Base-by-base conservation (phyloP, 331 rosid species). In the Rosa hybrid region DNA sequence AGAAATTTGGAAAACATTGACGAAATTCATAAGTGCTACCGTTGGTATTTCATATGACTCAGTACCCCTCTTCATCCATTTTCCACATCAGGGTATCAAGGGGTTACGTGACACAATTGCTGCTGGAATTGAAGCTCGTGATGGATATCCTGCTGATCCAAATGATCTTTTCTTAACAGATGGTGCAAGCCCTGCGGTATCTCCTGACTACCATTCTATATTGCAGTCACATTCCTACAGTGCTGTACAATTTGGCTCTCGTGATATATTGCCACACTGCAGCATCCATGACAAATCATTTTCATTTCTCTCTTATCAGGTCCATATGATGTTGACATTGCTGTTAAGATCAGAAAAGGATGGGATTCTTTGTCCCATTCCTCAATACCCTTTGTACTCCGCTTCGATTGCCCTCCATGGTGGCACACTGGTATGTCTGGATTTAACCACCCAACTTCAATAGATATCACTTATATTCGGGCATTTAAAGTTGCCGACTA, bases 351-450 rank as follows among this genome's bases (percentile, higher is more conserved):
- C 96, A 1, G 96, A 91, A 83, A 78, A 75, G 25, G 99, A 96
- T 82, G 99, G 98, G 83, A 91, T 96, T 81, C 83, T 95, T 78
- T 96, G 99, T 71, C 99, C 98, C 83, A 96, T 96, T 74, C 99
- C 99, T 84, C 99, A 93, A 80, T 96, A 96, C 79, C 98, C 99
- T 62, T 84, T 96, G 74, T 96, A 96, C 90, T 96, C 99, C 2
- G 99, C 98, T 81, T 96, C 99, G 67, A 96, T 96, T 82, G 89
- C 94, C 63, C 99, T 96, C 83, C 98, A 96, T 78, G 98, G 98
- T 67, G 99, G 99, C 85, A 79, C 79, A 75, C 76, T 96, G 97
- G 99, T 96, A 93, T 38, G 76, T 51, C 67, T 44, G 7, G 62
- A 30, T 77, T 68, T 71, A 50, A 56, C 71, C 25, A 20, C 70